Evolutionary conservation across 169 alveolate species (phyloP).

Genomic region (Plasmodium gonderi): DNA sequence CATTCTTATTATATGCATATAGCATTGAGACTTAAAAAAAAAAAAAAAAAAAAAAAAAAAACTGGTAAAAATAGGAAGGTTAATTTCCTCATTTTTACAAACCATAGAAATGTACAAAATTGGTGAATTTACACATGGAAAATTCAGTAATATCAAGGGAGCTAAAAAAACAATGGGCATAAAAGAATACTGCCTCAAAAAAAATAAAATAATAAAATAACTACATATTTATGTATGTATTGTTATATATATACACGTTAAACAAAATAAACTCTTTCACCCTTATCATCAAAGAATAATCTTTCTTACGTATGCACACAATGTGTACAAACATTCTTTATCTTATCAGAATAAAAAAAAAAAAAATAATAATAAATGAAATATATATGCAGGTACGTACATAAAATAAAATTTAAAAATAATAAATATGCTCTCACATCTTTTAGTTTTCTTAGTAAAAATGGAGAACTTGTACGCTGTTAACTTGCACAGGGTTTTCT

Average conservation of each 20-base stretch:
- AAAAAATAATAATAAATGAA: neutral
- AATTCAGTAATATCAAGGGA: neutral
- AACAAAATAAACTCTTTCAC: neutral
- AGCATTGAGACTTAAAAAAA: neutral
- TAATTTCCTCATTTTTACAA: neutral
- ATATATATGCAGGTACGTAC: neutral
- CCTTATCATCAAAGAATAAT: neutral
- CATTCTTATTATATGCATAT: neutral
- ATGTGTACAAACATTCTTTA: neutral
- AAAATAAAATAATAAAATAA: neutral
- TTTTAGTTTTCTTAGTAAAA: neutral
- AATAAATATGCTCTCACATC: no score
- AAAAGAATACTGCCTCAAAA: neutral
- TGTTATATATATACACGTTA: neutral
- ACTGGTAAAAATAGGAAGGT: neutral
- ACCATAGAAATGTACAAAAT: neutral
- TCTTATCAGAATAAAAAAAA: neutral
- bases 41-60: neutral
- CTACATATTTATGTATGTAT: neutral
- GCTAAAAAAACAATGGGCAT: neutral
- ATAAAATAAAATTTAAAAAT: neutral
- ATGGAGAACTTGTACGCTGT: no score
- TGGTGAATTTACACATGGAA: constrained; percentile 5
- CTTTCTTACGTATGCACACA: neutral
- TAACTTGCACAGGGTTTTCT: neutral